Evolutionary conservation across 805 yeast species (phyloP), one percentile per base, ranked within the genome.

Genomic region (Ogataea neopini): DNA sequence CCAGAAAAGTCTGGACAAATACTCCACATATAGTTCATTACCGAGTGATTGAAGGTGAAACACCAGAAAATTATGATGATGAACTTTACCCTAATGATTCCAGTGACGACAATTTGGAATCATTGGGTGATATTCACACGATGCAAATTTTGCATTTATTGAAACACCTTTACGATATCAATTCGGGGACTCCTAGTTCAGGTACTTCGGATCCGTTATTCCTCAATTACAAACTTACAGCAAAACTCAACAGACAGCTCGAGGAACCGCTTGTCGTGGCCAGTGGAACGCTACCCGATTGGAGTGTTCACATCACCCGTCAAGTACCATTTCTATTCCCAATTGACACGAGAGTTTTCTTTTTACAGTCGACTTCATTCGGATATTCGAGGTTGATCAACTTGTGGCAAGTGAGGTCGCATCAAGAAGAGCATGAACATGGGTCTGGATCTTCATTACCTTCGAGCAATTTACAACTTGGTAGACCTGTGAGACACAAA

Each of bases 201-300:
- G 66, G 63, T 9, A 63, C 67, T 6, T 58, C 68, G 1, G 62
- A 57, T 6, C 54, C 63, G 1, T 36, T 62, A 10, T 91, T 89
- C 59, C 69, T 83, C 56, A 90, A 88, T 61, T 81, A 88, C 67
- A 90, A 90, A 59, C 64, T 92, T 15, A 84, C 96, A 6, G 95
- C 95, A 0, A 92, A 91, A 63, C 70, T 94, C 45, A 85, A 86
- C 47, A 72, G 95, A 41, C 97, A 91, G 65, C 66, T 92, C 36
- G 97, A 91, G 57, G 97, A 92, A 53, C 94, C 96, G 0, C 69
- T 91, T 45, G 75, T 90, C 14, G 92, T 92, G 22, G 92, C 95
- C 0, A 82, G 96, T 62, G 94, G 92, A 0, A 78, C 87, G 2
- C 63, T 92, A 34, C 98, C 98, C 0, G 79, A 78, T 6, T 92